Conservation (phyloP, 352 stramenopile genomes). For the Elongisporangium senticosum region DNA sequence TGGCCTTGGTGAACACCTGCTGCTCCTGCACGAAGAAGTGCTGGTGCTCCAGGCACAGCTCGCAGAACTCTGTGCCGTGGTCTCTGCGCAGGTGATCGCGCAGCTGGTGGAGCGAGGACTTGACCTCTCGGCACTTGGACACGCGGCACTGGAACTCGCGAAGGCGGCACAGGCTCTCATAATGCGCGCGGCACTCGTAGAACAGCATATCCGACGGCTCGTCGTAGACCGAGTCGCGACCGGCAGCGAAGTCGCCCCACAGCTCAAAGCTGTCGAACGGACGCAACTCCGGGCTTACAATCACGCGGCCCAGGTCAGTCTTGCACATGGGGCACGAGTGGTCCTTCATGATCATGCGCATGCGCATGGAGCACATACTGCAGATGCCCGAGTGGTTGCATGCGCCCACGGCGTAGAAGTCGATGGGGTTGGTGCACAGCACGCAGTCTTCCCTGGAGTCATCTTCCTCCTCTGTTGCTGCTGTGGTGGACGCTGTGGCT, state of each 20-base stretch:
- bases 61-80: slow-evolving; percentile 70
- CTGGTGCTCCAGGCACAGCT: slow-evolving; percentile 68
- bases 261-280: slow-evolving; percentile 69
- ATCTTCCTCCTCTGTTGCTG: slow-evolving; percentile 11
- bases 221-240: slow-evolving; percentile 57
- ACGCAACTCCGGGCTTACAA: slow-evolving; percentile 39
- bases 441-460: slow-evolving; percentile 44
- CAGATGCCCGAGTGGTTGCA: slow-evolving; percentile 82
- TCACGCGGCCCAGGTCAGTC: slow-evolving; percentile 52
- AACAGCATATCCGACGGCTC: slow-evolving; percentile 79
- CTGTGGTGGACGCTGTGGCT: not conserved
- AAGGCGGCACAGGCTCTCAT: slow-evolving; percentile 43
- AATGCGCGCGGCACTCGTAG: slow-evolving; percentile 58
- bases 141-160: slow-evolving; percentile 61
- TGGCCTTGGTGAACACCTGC: slow-evolving; percentile 68
- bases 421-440: slow-evolving; percentile 63
- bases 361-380: slow-evolving; percentile 76
- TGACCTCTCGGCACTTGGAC: slow-evolving; percentile 51
- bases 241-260: slow-evolving; percentile 58
- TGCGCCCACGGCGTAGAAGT: slow-evolving; percentile 62
- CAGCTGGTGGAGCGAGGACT: slow-evolving; percentile 45
- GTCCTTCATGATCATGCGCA: slow-evolving; percentile 77
- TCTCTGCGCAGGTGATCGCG: slow-evolving; percentile 67
- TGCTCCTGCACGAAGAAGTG: slow-evolving; percentile 82
- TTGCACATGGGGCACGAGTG: slow-evolving; percentile 81